These are phyloP conservation scores for Penicillium chermesinum DNA, from an alignment of 495 filamentous ascomycete genomes.

Conservation along the genomic window DNA sequence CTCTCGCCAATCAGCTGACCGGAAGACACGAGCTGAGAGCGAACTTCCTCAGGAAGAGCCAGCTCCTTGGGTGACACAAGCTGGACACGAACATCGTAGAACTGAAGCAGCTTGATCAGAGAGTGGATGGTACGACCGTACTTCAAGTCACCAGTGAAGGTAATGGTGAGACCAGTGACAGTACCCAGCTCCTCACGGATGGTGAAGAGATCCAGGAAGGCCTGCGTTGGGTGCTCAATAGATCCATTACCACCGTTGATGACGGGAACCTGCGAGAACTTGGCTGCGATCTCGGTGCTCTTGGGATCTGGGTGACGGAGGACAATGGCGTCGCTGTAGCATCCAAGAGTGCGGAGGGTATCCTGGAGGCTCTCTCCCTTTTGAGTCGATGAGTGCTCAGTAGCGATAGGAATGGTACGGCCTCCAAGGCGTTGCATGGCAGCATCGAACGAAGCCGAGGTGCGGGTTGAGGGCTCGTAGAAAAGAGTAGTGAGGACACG, in stretches of 20 bases:
- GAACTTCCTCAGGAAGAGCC: slow-evolving; percentile 68
- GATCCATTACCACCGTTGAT: slow-evolving; percentile 97
- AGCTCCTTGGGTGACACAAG: slow-evolving; percentile 79
- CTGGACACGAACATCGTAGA: slow-evolving; percentile 92
- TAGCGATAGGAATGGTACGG: slow-evolving; percentile 69
- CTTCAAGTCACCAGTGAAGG: slow-evolving; percentile 86
- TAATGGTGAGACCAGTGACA: slow-evolving; percentile 89
- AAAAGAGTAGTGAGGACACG: slow-evolving; percentile 86
- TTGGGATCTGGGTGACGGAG: slow-evolving; percentile 82
- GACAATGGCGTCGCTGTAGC: slow-evolving; percentile 90
- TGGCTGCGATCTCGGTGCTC: slow-evolving; percentile 72
- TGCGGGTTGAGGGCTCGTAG: slow-evolving; percentile 95
- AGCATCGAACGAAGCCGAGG: slow-evolving; percentile 92
- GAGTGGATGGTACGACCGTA: slow-evolving; percentile 95
- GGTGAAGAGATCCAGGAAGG: slow-evolving; percentile 97
- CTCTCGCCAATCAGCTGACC: slow-evolving; percentile 72
- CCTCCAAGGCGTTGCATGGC: slow-evolving; percentile 98
- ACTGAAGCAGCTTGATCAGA: slow-evolving; percentile 82
- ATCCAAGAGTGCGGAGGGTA: slow-evolving; percentile 85
- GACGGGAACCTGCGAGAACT: slow-evolving; percentile 82
- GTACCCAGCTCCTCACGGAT: slow-evolving; percentile 96
- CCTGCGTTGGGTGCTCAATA: slow-evolving; percentile 94
- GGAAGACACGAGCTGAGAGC: slow-evolving; percentile 60
- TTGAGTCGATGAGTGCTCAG: slow-evolving; percentile 73
- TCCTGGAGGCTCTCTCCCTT: slow-evolving; percentile 95